Percentiles rank a stretch among this genome's conserved stretches.
These are phyloP conservation scores for Pestalotiopsis sp. DNA, from an alignment of 2,329 filamentous ascomycete genomes.

Conservation along the genomic window DNA sequence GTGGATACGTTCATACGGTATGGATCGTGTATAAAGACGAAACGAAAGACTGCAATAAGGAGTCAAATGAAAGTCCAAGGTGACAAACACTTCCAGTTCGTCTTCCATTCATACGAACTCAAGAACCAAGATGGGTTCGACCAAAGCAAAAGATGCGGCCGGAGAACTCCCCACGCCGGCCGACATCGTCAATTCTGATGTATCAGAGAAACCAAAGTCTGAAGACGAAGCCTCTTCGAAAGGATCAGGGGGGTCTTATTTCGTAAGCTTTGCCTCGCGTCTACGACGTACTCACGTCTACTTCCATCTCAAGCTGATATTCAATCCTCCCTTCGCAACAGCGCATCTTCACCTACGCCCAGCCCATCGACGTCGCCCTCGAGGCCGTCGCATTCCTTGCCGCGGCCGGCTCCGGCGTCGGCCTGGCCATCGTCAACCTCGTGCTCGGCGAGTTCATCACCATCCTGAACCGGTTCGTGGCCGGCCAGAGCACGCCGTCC, in stretches of 20 bases:
- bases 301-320: background rate
- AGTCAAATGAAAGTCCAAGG: too few species aligned
- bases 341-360: constrained; percentile 1
- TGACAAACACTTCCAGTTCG: background rate
- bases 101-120: background rate
- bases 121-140: background rate
- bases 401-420: background rate
- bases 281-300: background rate
- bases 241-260: background rate
- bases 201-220: background rate
- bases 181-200: background rate
- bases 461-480: background rate
- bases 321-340: background rate
- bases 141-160: background rate
- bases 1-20: background rate
- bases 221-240: background rate
- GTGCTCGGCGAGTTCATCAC: constrained; percentile 6
- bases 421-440: constrained; percentile 5
- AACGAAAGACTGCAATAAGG: background rate
- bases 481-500: background rate
- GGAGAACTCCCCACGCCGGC: background rate
- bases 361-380: background rate
- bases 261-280: background rate
- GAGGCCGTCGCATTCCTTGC: background rate
- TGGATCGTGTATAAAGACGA: background rate